Evolutionary conservation across 176 grass and related monocot genomes (phyloP), one percentile per base, ranked within the genome.

Genomic region (Oryza officinalis): DNA sequence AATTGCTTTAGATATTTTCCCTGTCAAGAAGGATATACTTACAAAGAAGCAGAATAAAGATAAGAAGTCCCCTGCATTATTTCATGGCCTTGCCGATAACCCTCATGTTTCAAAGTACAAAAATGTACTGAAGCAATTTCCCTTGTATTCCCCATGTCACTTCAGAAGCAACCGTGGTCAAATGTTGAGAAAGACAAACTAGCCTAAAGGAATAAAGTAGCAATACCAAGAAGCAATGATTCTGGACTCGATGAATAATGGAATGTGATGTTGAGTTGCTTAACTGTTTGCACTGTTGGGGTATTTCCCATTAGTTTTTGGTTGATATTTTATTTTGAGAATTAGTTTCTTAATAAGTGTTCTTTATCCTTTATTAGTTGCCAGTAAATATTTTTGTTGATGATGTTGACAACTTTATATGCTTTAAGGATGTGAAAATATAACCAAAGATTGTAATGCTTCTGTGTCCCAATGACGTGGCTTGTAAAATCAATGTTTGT

Each of bases 221-320:
- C 96, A 98, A 61, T 98, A 92, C 70, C 93, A 98, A 89, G 96
- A 98, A 84, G 67, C 88, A 82, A 70, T 98, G 61, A 87, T 98
- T 88, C 75, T 90, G 31, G 85, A 88, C 47, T 91, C 93, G 0
- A 87, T 98, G 85, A 95, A 95, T 84, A 86, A 86, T 66, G 83
- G 71, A 82, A 92, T 91, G 96, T 98, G 77, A 72, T 60, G 44
- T 75, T 26, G 4, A 70, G 57, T 78, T 70, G 8, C 14, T 71
- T 8, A 75, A 75, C 22, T 40, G 10, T 86, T 44, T 37, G 12
- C 52, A 76, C 13, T 17, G 67, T 79, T 43, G 22, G 69, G 44
- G 22, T 43, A 76, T 85, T 79, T 13, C 37, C 33, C 13, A 12
- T 81, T 1, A 46, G 60, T 33, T 81, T 78, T 78, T 18, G 10